These are phyloP conservation scores for Leishmania braziliensis DNA, from an alignment of 208 protist species.

Conservation along the genomic window DNA sequence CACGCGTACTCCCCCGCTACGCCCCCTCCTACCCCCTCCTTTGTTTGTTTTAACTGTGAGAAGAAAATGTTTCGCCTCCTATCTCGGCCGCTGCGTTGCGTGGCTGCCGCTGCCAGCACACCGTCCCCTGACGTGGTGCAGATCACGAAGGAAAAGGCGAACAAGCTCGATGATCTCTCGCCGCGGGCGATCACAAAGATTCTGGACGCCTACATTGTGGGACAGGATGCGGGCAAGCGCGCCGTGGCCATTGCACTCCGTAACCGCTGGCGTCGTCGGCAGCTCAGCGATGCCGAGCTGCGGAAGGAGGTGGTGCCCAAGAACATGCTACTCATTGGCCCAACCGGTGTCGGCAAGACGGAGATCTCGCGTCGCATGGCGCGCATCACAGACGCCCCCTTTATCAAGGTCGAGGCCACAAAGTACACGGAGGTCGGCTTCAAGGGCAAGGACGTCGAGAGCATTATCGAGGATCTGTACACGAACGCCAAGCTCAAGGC, in stretches of 20 bases:
- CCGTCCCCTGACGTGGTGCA: conserved; percentile 67
- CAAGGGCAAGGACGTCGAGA: conserved; percentile 97
- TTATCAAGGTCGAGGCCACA: conserved; percentile 98
- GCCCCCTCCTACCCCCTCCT: too few species aligned
- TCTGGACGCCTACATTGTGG: conserved; percentile 96
- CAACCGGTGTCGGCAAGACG: conserved; percentile 94
- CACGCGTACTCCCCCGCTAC: too few species aligned
- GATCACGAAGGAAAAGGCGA: conserved; percentile 47
- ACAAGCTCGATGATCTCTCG: conserved; percentile 79
- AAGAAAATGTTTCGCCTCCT: conserved; percentile 53
- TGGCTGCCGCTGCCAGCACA: conserved; percentile 44
- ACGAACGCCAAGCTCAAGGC: conserved; percentile 91
- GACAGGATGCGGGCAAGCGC: conserved; percentile 95
- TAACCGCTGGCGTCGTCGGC: conserved; percentile 93
- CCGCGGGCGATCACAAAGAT: conserved; percentile 93
- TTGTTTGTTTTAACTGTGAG: too few species aligned
- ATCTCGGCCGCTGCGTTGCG: not conserved
- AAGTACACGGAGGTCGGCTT: conserved; percentile 98
- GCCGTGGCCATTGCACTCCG: conserved; percentile 97
- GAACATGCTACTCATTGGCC: conserved; percentile 94
- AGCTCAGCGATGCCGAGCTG: conserved; percentile 75
- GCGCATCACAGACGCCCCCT: conserved; percentile 96
- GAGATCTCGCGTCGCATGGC: conserved; percentile 97
- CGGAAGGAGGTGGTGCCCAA: conserved; percentile 91
- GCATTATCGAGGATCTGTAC: conserved; percentile 96